Evolutionary conservation across 176 grass and related monocot species (phyloP), one percentile per base, ranked within the genome.

Genomic region (barley (Hordeum vulgare)): DNA sequence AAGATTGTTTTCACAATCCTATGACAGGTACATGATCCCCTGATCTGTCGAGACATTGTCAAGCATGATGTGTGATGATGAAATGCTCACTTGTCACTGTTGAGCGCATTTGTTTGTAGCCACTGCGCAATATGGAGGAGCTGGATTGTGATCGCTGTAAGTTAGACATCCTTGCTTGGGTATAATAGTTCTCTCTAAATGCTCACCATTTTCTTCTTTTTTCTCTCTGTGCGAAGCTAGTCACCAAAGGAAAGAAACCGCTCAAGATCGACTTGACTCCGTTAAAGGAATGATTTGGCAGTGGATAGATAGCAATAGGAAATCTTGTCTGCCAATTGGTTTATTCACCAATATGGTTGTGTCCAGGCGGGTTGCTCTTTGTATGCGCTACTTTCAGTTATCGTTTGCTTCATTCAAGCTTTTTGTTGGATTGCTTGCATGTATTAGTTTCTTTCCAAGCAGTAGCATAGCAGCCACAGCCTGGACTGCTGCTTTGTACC

Each of bases 71-170:
- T 18, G n/a, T 76, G 28, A 64, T 76, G 51, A 72, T 57, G n/a
- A n/a, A n/a, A 79, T 24, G 15, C 13, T 49, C 40, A 44, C 31
- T 42, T 84, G 17, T 27, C 39, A 51, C 81, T 18, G 59, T 17
- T 82, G 23, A 80, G 58, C 26, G 60, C n/a, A 71, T 28, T 23
- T 39, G 12, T 44, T 44, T 56, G 35, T 76, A 98, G 96, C 96
- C 96, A 44, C 85, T 95, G 25, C 66, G 77, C 85, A 88, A 95
- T 88, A 90, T 98, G 87, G 93, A 95, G 67, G 96, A 95, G 69
- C 77, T 98, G 51, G 76, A 93, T 98, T 18, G 92, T 89, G 1
- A 98, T 98, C 29, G 86, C 93, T 79, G 96, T 95, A 98, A 75
- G 96, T 85, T 81, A n/a, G 15, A 57, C 4, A n/a, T 77, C 51